Percentiles rank a stretch among this genome's conserved stretches.
Evolutionary conservation across 2,329 filamentous ascomycete genomes (phyloP).

Genomic region (Pseudocercospora fuligena): DNA sequence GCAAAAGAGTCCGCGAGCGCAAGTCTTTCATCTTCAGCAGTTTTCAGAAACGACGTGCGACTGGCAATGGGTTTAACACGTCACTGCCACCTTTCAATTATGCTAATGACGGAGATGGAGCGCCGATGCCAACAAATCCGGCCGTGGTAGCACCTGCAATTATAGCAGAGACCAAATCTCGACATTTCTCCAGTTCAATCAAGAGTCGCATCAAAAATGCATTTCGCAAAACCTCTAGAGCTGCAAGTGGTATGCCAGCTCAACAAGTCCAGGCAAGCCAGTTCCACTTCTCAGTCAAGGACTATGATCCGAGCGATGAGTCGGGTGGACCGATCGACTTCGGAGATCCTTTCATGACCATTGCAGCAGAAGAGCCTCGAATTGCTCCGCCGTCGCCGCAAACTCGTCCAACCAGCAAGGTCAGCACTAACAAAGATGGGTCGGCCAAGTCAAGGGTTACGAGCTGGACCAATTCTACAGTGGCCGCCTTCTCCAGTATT

Average conservation of each 20-base stretch:
- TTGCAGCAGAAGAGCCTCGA: conserved; percentile 16
- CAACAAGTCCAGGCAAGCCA: conserved; percentile 56
- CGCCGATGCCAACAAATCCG: conserved; percentile 13
- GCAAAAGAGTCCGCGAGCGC: conserved; percentile 47
- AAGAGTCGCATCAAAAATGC: conserved; percentile 65
- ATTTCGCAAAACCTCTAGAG: conserved; percentile 51
- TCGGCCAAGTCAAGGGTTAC: conserved; percentile 69
- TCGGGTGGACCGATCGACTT: conserved; percentile 18
- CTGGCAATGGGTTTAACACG: conserved; percentile 33
- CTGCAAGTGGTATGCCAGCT: conserved; percentile 49
- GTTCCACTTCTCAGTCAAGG: conserved; percentile 31
- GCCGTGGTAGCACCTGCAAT: neutral
- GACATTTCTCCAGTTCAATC: conserved; percentile 66
- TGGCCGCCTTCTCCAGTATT: conserved; percentile 58
- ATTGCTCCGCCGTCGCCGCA: neutral
- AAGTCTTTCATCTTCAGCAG: conserved; percentile 51
- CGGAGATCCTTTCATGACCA: conserved; percentile 30
- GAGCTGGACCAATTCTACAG: conserved; percentile 71
- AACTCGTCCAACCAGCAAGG: conserved; percentile 30
- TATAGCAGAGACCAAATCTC: conserved; percentile 45
- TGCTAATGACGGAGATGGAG: conserved; percentile 29
- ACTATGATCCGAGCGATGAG: conserved; percentile 24
- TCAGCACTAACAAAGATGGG: conserved; percentile 54
- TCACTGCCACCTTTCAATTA: conserved; percentile 36
- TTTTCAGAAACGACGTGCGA: conserved; percentile 47